These are phyloP conservation scores for Hyphochytrium catenoides DNA, from an alignment of 352 stramenopile genomes.

Conservation along the genomic window DNA sequence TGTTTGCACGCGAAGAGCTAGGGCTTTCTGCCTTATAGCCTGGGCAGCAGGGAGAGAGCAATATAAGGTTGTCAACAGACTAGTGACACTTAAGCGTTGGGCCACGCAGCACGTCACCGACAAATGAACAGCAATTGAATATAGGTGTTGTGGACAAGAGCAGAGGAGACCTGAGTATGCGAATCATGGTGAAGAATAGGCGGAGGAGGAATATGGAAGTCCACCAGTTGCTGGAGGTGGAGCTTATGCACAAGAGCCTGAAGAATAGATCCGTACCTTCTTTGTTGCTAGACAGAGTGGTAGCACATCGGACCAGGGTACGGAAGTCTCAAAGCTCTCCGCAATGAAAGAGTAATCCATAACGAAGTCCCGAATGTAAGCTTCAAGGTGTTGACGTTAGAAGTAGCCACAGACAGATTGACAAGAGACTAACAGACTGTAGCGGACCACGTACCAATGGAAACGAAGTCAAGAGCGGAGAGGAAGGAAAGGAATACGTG, in stretches of 20 bases:
- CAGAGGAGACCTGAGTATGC: constrained; percentile 26
- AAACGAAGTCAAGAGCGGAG: neutral
- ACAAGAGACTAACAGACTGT: no score
- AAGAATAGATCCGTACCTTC: constrained; percentile 1
- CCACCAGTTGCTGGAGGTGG: no score
- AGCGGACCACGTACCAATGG: constrained; percentile 1
- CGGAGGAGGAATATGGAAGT: neutral
- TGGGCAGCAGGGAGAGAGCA: constrained; percentile 13
- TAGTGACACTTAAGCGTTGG: constrained; percentile 23
- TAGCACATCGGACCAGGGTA: constrained; percentile 37
- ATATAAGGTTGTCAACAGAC: constrained; percentile 19
- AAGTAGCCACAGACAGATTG: no score
- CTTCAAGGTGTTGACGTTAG: no score
- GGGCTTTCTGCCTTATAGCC: constrained; percentile 14
- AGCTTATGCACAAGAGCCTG: no score
- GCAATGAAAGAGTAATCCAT: constrained; percentile 73
- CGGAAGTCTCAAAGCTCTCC: constrained; percentile 66
- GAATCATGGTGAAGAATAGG: constrained; percentile 14
- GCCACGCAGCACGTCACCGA: no score
- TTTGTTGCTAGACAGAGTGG: constrained; percentile 28
- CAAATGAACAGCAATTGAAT: no score
- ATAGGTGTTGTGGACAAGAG: no score
- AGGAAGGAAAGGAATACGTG: no score
- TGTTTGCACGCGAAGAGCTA: constrained; percentile 22
- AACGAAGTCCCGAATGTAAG: constrained; percentile 78